These are phyloP conservation scores for Actinidia polygama DNA, from an alignment of 179 eudicot genomes.

Conservation along the genomic window DNA sequence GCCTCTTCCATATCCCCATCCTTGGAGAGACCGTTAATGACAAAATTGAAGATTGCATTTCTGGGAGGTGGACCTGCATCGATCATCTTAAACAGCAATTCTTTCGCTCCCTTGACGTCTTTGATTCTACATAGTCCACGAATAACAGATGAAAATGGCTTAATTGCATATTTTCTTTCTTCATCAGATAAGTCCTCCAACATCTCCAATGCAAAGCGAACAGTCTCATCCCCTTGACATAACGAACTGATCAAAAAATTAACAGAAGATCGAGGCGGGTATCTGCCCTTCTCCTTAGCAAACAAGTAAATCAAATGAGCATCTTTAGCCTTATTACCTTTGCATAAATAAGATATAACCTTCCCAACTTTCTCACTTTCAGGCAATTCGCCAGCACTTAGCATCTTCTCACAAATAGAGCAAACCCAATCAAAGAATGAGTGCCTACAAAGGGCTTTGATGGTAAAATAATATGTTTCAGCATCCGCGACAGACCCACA, in stretches of 20 bases:
- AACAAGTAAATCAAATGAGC: conserved; percentile 70
- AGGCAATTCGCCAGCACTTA: conserved; percentile 56
- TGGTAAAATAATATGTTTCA: conserved; percentile 70
- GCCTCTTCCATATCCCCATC: conserved; percentile 77
- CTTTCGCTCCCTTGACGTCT: conserved; percentile 63
- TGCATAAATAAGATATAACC: conserved; percentile 65
- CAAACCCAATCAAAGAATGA: conserved; percentile 63
- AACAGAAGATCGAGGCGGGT: conserved; percentile 54
- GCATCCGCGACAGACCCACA: conserved; percentile 59
- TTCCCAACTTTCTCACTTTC: conserved; percentile 61
- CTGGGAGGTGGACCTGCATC: conserved; percentile 91
- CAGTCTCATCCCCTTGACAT: conserved; percentile 48
- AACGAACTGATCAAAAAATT: conserved; percentile 60
- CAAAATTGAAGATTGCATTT: conserved; percentile 62
- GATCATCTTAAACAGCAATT: conserved; percentile 69
- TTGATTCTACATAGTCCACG: conserved; percentile 69
- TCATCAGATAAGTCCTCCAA: conserved; percentile 59
- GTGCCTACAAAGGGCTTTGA: conserved; percentile 72
- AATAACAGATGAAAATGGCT: conserved; percentile 61
- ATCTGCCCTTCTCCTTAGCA: conserved; percentile 52
- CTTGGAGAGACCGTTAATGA: conserved; percentile 68
- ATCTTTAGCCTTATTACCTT: conserved; percentile 55
- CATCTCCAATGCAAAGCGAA: conserved; percentile 60
- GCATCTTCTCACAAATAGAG: conserved; percentile 68
- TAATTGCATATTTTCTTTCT: conserved; percentile 53